Evolutionary conservation across 805 yeast genomes (phyloP), one percentile per base, ranked within the genome.

Genomic region (Metschnikowia arizonensis): DNA sequence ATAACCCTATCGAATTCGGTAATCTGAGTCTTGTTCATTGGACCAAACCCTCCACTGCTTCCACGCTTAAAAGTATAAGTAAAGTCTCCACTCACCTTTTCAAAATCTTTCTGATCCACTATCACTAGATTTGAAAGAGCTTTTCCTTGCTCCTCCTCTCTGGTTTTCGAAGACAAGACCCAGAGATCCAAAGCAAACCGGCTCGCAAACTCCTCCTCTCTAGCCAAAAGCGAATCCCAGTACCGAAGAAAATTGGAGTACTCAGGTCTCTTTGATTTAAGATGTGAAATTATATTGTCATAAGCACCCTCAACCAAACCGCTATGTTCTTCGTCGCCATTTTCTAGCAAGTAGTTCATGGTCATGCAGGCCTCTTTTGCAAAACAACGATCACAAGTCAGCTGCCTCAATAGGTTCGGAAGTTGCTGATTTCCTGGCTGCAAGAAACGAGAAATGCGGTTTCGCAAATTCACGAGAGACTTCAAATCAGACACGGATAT

Each of bases 181-280:
- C 90, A 85, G n/a, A 88, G 63, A 33, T 87, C 86, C 39, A 77
- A 76, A 40, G 77, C 78, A 36, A 76, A 60, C 29, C 73, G 68
- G 11, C 69, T 69, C 37, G 77, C 57, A 4, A 82, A 70, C 1
- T 79, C 73, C 53, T 84, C 95, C 61, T 91, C 98, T 52, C 81
- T 79, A 0, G 85, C 78, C 5, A 93, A 66, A 4, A 88, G 63
- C 12, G 65, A 66, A 56, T 87, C 87, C 95, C 97, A 91, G 44
- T 82, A 77, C 31, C 70, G 66, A 59, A 81, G 83, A 57, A 85
- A 93, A 2, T 66, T 66, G 4, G 64, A 60, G 47, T 87, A 82
- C 7, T 49, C 44, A 0, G 55, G 57, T 1, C 63, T 63, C 2
- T 65, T 59, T 8, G 56, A 61, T 8, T 42, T 46, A 33, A 86